These are phyloP conservation scores for Chaetomidium leptoderma DNA, from an alignment of 495 filamentous ascomycete species.

Conservation along the genomic window DNA sequence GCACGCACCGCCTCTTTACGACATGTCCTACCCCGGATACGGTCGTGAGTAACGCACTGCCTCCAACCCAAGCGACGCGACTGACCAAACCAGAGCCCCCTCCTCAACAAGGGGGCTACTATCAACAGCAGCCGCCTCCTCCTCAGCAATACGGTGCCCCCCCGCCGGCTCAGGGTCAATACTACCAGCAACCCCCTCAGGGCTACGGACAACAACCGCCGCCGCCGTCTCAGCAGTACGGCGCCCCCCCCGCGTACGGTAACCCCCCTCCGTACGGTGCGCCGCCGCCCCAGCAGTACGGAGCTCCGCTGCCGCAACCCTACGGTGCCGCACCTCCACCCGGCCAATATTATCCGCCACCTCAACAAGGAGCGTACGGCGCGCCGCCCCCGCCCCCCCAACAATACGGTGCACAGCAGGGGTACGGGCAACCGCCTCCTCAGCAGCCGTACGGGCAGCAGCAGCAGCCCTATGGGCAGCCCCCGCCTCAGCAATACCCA, in stretches of 20 bases:
- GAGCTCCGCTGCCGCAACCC: conserved; percentile 13
- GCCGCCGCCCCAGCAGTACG: conserved; percentile 14
- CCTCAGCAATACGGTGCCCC: conserved; percentile 22
- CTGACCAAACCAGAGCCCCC: conserved; percentile 28
- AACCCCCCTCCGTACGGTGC: conserved; percentile 16
- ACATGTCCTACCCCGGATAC: conserved; percentile 34
- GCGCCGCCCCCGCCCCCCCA: conserved; percentile 21
- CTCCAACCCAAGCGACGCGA: not conserved
- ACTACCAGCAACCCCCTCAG: conserved; percentile 20
- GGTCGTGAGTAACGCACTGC: conserved; percentile 26
- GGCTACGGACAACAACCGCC: conserved; percentile 11
- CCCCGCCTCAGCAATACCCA: conserved; percentile 37
- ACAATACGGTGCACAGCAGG: conserved; percentile 14
- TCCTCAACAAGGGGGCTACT: conserved; percentile 30
- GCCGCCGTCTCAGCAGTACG: conserved; percentile 15
- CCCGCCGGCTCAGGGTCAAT: conserved; percentile 18
- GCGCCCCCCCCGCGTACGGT: conserved; percentile 13
- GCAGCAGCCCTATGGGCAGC: conserved; percentile 27
- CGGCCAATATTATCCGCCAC: conserved; percentile 14
- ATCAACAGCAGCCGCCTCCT: conserved; percentile 29
- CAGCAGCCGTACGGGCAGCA: conserved; percentile 16
- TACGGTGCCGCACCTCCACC: conserved; percentile 17
- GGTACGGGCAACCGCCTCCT: conserved; percentile 15
- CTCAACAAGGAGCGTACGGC: conserved; percentile 18
- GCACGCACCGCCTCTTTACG: not conserved